A percentile compares a stretch with the other conserved stretches of the same genome.
These are phyloP conservation scores for Rutidosis leptorrhynchoides DNA, from an alignment of 129 eudicot species.

Conservation along the genomic window DNA sequence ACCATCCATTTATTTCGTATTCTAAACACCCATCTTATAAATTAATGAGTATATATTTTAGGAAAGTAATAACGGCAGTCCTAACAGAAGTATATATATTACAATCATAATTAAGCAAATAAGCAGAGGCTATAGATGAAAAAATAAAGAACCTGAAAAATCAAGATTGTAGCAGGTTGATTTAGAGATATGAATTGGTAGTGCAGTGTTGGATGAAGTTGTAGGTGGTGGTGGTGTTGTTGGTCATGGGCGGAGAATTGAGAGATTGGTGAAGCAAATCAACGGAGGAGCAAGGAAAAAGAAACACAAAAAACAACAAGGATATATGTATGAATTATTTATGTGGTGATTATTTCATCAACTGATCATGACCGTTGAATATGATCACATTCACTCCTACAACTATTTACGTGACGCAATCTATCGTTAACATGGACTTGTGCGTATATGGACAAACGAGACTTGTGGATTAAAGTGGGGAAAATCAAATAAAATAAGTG, in stretches of 20 bases:
- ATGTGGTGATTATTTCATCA: slow-evolving; percentile 27
- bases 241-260: slow-evolving; percentile 27
- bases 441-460: not conserved
- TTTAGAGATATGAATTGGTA: not conserved
- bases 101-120: too few relatives aligned
- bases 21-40: not conserved
- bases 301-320: slow-evolving; percentile 20
- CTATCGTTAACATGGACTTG: slow-evolving; percentile 1
- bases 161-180: slow-evolving; percentile 6
- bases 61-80: not conserved
- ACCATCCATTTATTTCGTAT: slow-evolving; percentile 1
- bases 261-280: not conserved
- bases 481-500: too few relatives aligned
- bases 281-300: slow-evolving; percentile 6
- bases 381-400: slow-evolving; percentile 7
- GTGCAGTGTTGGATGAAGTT: slow-evolving; percentile 13
- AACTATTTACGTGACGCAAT: slow-evolving; percentile 26
- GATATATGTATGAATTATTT: slow-evolving; percentile 3
- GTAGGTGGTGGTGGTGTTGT: not conserved
- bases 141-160: slow-evolving; percentile 9
- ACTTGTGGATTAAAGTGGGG: too few relatives aligned
- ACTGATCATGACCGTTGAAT: slow-evolving; percentile 33
- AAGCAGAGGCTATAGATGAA: not conserved
- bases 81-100: slow-evolving; percentile 3
- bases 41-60: too few relatives aligned